Percentiles rank a stretch among this genome's conserved stretches.
phyloP scores from a whole-genome alignment of 139 green algal genomes.

The Auxenochlorella pyrenoidosa region DNA sequence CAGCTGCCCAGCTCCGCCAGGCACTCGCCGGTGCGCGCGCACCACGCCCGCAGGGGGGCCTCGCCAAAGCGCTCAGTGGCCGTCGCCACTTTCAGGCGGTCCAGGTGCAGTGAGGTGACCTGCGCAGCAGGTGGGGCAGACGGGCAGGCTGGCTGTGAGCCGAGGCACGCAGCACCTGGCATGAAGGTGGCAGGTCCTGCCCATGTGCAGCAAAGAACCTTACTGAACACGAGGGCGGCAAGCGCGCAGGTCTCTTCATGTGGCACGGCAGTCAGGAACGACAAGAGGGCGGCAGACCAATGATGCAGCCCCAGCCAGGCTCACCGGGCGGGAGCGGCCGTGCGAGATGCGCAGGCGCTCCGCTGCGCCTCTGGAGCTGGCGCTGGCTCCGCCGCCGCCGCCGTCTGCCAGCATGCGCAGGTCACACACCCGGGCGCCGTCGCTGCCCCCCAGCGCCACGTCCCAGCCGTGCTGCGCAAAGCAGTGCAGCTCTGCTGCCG shows the following conservation, averaged over 20 bases:
- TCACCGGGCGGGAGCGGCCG: slow-evolving; percentile 9
- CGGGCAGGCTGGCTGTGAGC: too few species aligned
- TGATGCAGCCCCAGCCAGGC: neutral
- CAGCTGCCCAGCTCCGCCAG: slow-evolving; percentile 21
- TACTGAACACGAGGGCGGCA: too few species aligned
- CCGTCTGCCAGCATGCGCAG: neutral
- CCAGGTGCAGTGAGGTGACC: slow-evolving; percentile 15
- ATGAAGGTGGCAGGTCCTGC: too few species aligned
- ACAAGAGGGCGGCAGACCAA: too few species aligned
- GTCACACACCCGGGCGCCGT: slow-evolving; percentile 26
- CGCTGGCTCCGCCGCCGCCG: neutral
- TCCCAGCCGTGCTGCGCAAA: slow-evolving; percentile 19
- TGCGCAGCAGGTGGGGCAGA: neutral
- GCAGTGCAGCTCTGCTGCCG: slow-evolving; percentile 1
- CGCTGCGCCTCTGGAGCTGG: neutral
- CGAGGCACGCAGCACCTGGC: neutral
- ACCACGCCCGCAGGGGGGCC: slow-evolving; percentile 23
- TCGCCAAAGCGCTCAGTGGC: neutral
- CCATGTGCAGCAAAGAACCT: too few species aligned
- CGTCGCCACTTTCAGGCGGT: slow-evolving; percentile 25
- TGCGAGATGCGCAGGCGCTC: neutral
- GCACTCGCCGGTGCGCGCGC: neutral
- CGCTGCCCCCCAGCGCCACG: slow-evolving; percentile 11
- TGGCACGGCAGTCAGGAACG: too few species aligned
- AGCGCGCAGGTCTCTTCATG: too few species aligned